Base-by-base conservation (phyloP, 108 stramenopile species). In the Pseudonitzschia delicatissima region DNA sequence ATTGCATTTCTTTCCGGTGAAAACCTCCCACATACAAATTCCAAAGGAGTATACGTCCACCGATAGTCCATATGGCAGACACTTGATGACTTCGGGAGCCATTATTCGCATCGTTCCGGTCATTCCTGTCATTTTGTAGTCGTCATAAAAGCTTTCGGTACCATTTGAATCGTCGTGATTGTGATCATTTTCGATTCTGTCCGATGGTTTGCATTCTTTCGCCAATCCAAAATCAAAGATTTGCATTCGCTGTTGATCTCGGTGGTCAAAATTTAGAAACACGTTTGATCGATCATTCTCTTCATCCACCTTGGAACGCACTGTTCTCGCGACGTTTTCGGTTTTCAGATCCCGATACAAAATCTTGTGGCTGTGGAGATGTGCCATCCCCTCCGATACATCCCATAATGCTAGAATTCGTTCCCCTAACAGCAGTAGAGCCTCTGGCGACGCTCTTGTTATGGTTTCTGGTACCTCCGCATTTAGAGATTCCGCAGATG, bases 171-270 rank as follows among this genome's bases (percentile, higher is more conserved):
- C 49, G 28, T 45, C 5, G 1, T 6, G 15, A 35, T 17, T 23
- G 0, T 32, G 23, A 28, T 12, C 36, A 37, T 39, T 40, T 5
- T 57, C 44, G 17, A 60, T 57, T 48, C 58, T 64, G 36, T 66
- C 72, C 21, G 2, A 32, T 20, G 73, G 68, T 58, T 83, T 81
- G 40, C 86, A 64, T 62, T 90, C 88, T 42, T 71, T 87, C 25
- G 82, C 84, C 13, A 87, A 63, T 26, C 89, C 89, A 72, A 90
- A 87, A 62, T 90, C 89, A 72, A 87, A 85, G 18, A 90, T 62
- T 52, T 74, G 73, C 52, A 67, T 55, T 26, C 73, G 31, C 29
- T 64, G 63, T 4, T 40, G 42, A 17, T 25, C 40, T 0, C 44
- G 25, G 9, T 63, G 62, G 32, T 3, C 35, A n/a, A n/a, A n/a